These are phyloP conservation scores for Zanthoxylum bungeanum DNA, from an alignment of 345 rosid genomes.

Conservation along the genomic window DNA sequence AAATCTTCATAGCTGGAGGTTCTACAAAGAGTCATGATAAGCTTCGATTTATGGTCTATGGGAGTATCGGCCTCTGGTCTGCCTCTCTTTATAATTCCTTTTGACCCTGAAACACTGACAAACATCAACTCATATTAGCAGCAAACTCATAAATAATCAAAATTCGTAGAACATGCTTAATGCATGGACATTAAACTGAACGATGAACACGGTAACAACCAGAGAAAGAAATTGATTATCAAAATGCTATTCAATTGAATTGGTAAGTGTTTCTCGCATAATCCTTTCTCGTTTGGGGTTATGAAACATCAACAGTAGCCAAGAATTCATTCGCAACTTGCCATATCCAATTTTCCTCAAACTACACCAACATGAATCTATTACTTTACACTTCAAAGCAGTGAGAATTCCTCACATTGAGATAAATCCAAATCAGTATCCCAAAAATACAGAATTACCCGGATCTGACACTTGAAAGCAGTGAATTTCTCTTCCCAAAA, in stretches of 20 bases:
- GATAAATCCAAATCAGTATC: background rate
- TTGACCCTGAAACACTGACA: conserved; percentile 9
- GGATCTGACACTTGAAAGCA: background rate
- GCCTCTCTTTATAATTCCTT: conserved; percentile 5
- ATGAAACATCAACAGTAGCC: background rate
- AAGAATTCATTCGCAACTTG: background rate
- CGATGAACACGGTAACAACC: background rate
- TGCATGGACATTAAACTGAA: background rate
- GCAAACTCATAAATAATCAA: background rate
- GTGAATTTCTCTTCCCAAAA: background rate
- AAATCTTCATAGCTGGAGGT: background rate
- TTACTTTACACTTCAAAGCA: background rate
- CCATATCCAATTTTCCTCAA: background rate
- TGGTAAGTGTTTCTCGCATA: background rate
- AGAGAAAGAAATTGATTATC: background rate
- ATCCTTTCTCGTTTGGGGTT: background rate
- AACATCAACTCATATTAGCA: background rate
- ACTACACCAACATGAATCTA: background rate
- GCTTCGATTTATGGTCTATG: background rate
- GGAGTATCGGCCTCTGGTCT: background rate
- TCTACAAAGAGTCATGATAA: background rate
- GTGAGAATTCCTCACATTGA: no score
- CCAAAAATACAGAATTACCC: background rate
- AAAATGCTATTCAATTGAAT: background rate
- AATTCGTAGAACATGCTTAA: background rate